phyloP scores from a whole-genome alignment of 106 monocot genomes.

The Phalaenopsis equestris region DNA sequence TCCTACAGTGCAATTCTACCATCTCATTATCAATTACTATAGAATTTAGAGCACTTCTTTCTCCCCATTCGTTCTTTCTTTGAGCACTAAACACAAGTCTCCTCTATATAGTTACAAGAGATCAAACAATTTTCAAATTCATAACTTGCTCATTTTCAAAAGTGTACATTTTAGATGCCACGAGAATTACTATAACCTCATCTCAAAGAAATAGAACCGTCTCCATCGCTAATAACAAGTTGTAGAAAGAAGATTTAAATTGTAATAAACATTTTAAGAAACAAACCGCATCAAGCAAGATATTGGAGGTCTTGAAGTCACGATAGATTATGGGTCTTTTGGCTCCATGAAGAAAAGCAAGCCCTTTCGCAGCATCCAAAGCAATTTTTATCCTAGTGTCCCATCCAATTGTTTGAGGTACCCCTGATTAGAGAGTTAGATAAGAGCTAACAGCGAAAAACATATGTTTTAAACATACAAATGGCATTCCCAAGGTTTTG shows the following conservation, averaged over 20 bases:
- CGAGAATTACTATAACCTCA: no score
- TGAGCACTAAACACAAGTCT: no score
- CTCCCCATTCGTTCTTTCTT: no score
- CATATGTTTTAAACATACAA: not conserved
- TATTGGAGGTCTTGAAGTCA: constrained; percentile 49
- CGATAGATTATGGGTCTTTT: constrained; percentile 33
- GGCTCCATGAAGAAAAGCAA: constrained; percentile 29
- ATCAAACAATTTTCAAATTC: no score
- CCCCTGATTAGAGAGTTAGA: constrained; percentile 1
- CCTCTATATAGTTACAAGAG: no score
- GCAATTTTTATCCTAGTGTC: constrained; percentile 37
- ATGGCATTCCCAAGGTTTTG: not conserved
- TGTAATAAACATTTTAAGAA: constrained; percentile 3
- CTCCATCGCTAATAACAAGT: not conserved
- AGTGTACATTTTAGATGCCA: no score
- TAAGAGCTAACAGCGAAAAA: not conserved
- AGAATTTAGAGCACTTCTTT: no score
- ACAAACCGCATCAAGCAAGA: constrained; percentile 28
- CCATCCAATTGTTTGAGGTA: constrained; percentile 30
- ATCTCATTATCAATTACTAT: not conserved
- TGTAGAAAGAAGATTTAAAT: not conserved
- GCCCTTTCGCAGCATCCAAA: constrained; percentile 40
- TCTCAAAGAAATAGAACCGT: no score
- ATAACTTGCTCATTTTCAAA: no score
- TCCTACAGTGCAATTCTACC: not conserved